phyloP scores from a whole-genome alignment of 345 rosid species.

The Ceriops tagal region DNA sequence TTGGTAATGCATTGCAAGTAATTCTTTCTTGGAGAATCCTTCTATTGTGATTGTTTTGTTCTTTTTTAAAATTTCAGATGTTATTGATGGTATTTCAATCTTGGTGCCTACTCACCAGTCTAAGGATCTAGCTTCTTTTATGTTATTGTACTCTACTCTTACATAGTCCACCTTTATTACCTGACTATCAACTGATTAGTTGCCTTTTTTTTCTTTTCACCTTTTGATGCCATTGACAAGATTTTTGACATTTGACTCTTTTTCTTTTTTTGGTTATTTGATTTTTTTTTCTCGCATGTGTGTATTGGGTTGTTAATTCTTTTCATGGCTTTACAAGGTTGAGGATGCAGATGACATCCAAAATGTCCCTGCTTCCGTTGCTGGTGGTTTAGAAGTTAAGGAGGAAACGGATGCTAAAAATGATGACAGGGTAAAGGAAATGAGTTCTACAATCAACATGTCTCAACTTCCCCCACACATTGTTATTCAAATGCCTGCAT shows the following conservation, averaged over 20 bases:
- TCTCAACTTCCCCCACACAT: slow-evolving; percentile 80
- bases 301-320: too few species aligned
- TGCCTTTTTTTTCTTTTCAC: too few species aligned
- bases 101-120: not conserved
- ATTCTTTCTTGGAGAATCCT: too few species aligned
- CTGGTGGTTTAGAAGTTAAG: slow-evolving; percentile 22
- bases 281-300: too few species aligned
- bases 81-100: not conserved
- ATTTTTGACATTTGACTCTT: too few species aligned
- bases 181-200: too few species aligned
- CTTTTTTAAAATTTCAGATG: not conserved
- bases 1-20: too few species aligned
- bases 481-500: slow-evolving; percentile 91
- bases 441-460: slow-evolving; percentile 32
- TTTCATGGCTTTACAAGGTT: slow-evolving; percentile 45
- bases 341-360: slow-evolving; percentile 78
- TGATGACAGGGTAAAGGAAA: slow-evolving; percentile 41
- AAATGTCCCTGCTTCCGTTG: slow-evolving; percentile 48
- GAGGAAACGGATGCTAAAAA: slow-evolving; percentile 38
- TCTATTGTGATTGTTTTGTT: not conserved
- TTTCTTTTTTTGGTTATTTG: too few species aligned
- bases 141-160: not conserved
- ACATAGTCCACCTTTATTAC: not conserved
- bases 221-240: too few species aligned
- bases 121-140: too few species aligned